Conservation (phyloP, 2,329 filamentous ascomycete genomes). For the Neonectria faginata region DNA sequence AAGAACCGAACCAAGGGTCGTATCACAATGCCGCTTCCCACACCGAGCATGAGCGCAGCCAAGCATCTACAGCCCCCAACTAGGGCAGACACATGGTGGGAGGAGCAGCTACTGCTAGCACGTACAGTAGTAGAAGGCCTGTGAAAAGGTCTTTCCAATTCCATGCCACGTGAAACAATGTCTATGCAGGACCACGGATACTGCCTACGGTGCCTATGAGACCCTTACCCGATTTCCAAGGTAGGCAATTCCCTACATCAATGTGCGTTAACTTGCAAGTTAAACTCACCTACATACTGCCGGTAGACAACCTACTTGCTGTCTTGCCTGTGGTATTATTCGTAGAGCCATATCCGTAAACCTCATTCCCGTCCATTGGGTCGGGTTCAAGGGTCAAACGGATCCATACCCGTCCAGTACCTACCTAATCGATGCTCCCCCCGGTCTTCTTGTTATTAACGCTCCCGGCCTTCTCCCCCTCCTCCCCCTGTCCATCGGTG, state of each 20-base stretch:
- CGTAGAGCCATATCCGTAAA: background rate
- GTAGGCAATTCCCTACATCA: background rate
- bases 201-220: background rate
- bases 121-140: background rate
- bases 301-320: background rate
- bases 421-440: background rate
- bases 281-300: background rate
- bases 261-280: too few relatives aligned
- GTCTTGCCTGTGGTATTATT: background rate
- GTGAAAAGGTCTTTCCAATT: background rate
- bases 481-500: conserved; percentile 21
- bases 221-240: background rate
- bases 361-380: conserved; percentile 4
- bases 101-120: background rate
- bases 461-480: background rate
- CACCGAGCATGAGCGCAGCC: background rate
- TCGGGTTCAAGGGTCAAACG: conserved; percentile 6
- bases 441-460: background rate
- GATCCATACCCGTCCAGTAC: background rate
- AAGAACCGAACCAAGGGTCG: background rate
- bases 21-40: background rate
- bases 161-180: background rate
- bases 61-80: background rate
- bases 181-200: background rate
- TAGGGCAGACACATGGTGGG: background rate